A percentile compares a stretch with the other conserved stretches of the same genome.
Evolutionary conservation across 352 stramenopile species (phyloP).

Genomic region (Globisporangium emineosum): DNA sequence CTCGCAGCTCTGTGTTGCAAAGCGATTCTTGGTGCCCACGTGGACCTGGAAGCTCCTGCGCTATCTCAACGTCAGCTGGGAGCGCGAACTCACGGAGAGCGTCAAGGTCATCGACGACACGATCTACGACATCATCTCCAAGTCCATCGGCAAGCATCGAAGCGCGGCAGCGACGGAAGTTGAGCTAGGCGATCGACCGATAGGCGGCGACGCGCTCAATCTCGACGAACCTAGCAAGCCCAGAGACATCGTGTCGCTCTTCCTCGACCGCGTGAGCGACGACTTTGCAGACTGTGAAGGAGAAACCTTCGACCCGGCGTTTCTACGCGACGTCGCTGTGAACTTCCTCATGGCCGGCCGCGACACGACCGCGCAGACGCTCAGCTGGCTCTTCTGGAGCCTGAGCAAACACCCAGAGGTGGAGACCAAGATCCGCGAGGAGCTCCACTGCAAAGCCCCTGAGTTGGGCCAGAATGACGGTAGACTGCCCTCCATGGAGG

Average conservation of each 20-base stretch:
- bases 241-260: constrained; percentile 22
- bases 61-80: constrained; percentile 29
- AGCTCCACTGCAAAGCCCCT: constrained; percentile 37
- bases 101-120: constrained; percentile 36
- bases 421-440: constrained; percentile 35
- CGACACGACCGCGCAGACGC: constrained; percentile 70
- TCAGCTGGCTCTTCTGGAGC: constrained; percentile 71
- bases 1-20: constrained; percentile 26
- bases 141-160: constrained; percentile 21
- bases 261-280: constrained; percentile 19
- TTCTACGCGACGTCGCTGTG: constrained; percentile 74
- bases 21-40: constrained; percentile 34
- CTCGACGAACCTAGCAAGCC: not conserved
- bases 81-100: constrained; percentile 27
- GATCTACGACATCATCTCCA: constrained; percentile 36
- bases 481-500: constrained; percentile 22
- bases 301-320: constrained; percentile 25
- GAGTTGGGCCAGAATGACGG: constrained; percentile 11
- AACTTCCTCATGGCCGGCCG: constrained; percentile 79
- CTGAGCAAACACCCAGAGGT: constrained; percentile 54
- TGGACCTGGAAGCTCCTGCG: constrained; percentile 49
- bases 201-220: not conserved
- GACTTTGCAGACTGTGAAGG: not conserved
- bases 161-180: not conserved
- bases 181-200: too few species aligned